Conservation (phyloP, 1,284 basidiomycete species). For the Trichosporon sp. region DNA sequence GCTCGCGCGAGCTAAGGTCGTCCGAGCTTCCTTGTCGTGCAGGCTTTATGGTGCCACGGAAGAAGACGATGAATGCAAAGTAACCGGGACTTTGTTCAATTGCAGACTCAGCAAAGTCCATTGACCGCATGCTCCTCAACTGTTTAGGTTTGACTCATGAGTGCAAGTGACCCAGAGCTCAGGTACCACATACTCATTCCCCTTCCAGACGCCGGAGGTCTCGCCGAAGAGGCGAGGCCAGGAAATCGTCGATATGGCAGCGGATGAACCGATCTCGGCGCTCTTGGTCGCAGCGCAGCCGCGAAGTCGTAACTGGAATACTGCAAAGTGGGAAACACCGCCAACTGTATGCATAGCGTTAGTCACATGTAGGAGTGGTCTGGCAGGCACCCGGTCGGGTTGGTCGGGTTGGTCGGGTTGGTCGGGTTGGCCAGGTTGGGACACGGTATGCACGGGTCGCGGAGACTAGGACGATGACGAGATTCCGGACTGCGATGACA, state of each 20-base stretch:
- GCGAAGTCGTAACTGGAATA: neutral
- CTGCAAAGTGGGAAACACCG: neutral
- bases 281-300: neutral
- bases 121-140: neutral
- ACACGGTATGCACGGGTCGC: neutral
- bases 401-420: too few species aligned
- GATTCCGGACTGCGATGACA: neutral
- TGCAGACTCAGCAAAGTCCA: neutral
- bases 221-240: too few species aligned
- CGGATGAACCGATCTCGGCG: too few species aligned
- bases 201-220: too few species aligned
- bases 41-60: neutral
- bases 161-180: neutral
- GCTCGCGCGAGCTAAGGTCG: neutral
- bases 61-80: neutral
- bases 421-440: too few species aligned
- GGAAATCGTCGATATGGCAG: too few species aligned
- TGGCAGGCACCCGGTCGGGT: neutral
- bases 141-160: neutral
- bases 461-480: neutral
- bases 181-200: neutral
- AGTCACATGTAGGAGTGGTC: neutral
- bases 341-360: neutral
- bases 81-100: neutral
- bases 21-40: neutral